These are phyloP conservation scores for Penicillium sp. DNA, from an alignment of 2,329 filamentous ascomycete species.

Conservation along the genomic window DNA sequence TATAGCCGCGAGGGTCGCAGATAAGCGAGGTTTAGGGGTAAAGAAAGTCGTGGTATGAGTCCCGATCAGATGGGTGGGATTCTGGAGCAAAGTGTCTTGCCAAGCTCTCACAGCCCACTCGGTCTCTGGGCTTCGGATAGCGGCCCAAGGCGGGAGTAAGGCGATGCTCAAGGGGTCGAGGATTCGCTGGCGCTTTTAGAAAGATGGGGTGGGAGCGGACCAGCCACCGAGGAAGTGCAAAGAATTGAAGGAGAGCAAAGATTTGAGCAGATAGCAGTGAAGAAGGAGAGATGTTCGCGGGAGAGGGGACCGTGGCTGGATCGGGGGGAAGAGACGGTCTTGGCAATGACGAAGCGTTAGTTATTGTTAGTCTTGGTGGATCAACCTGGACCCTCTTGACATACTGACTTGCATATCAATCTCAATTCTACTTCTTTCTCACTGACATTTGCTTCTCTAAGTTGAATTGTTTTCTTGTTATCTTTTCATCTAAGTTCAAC, in stretches of 20 bases:
- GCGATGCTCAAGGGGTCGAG: not conserved
- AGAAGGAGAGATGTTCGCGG: constrained; percentile 7
- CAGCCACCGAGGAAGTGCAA: not conserved
- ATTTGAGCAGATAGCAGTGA: not conserved
- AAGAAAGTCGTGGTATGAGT: constrained; percentile 5
- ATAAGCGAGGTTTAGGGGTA: not conserved
- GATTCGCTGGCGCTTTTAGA: not conserved
- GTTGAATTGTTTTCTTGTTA: not conserved
- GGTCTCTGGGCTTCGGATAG: constrained; percentile 15
- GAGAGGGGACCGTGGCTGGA: constrained; percentile 26
- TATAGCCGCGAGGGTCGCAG: constrained; percentile 17
- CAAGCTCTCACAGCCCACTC: constrained; percentile 25
- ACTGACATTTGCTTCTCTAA: not conserved
- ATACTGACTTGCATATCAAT: not conserved
- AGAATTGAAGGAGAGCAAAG: constrained; percentile 8
- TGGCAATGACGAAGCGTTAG: constrained; percentile 28
- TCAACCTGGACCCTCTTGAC: not conserved
- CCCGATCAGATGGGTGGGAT: constrained; percentile 10
- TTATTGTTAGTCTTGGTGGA: not conserved
- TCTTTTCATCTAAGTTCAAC: not conserved
- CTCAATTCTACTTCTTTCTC: not conserved
- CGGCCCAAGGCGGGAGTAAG: constrained; percentile 18
- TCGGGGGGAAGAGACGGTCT: constrained; percentile 19
- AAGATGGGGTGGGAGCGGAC: constrained; percentile 1
- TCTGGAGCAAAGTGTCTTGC: constrained; percentile 13